Conservation (phyloP, 2,329 filamentous ascomycete genomes). For the Immersiporthe knoxdaviesiana region DNA sequence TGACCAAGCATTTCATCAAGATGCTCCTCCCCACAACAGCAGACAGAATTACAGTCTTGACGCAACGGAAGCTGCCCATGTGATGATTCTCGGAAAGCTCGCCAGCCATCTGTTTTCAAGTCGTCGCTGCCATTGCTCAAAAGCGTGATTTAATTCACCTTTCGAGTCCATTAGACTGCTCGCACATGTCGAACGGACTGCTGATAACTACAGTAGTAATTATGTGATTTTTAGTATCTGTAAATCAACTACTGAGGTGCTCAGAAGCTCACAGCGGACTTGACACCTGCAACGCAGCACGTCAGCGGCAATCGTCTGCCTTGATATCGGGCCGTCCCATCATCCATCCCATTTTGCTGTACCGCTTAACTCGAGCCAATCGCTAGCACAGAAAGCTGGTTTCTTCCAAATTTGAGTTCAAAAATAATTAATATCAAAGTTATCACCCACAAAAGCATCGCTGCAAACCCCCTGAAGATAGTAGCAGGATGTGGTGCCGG, state of each 20-base stretch:
- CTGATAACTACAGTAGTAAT: not conserved
- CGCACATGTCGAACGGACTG: not conserved
- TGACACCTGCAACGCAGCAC: not conserved
- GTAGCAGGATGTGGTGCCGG: not conserved
- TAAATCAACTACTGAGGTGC: not conserved
- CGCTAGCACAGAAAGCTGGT: not conserved
- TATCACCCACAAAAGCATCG: too few species aligned
- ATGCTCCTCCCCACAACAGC: not conserved
- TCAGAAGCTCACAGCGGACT: not conserved
- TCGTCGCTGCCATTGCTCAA: not conserved
- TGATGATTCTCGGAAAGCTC: not conserved
- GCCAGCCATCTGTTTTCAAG: not conserved
- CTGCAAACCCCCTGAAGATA: slow-evolving; percentile 3
- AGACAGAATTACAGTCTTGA: not conserved
- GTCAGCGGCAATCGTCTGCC: not conserved
- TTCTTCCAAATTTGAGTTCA: too few species aligned
- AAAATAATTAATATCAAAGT: too few species aligned
- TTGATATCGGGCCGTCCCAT: too few species aligned
- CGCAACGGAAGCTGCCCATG: not conserved
- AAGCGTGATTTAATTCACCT: not conserved
- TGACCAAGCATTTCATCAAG: not conserved
- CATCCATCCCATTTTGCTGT: too few species aligned
- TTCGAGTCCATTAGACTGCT: not conserved
- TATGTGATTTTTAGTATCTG: too few species aligned
- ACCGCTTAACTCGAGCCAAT: too few species aligned